Base-by-base conservation (phyloP, 352 stramenopile species). In the Globisporangium cystogenes region DNA sequence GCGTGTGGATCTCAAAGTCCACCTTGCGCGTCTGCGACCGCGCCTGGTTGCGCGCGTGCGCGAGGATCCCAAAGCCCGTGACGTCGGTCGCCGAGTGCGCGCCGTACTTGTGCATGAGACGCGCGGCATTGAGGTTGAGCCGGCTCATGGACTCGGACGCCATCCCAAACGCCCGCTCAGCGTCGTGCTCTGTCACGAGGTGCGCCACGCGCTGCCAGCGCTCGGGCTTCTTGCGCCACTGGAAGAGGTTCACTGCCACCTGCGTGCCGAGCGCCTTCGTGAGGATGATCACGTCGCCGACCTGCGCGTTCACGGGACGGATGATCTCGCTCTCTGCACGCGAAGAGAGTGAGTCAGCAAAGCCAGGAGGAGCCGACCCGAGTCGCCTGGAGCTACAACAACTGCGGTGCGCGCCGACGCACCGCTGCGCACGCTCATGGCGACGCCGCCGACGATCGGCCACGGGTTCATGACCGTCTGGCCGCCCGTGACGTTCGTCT, bases 401-500 rank as follows among this genome's bases (percentile, higher is more conserved):
- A n/a, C n/a, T n/a, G n/a, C n/a, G n/a, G n/a, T n/a, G n/a, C n/a
- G n/a, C 33, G 31, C 20, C 10, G 29, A 41, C 33, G n/a, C 43
- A 91, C 80, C 80, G 27, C 74, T 87, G 35, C 81, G 81, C 7
- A 92, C 81, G 52, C 77, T 89, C 81, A 95, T 97, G 0, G 92
- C 92, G 31, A 97, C 88, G 51, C 94, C 94, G 27, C 94, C 94
- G 59, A 98, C 96, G 51, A 98, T 94, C 20, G 92, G 90, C 94
- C 94, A 98, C 31, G 92, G 92, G 73, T 98, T 98, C 68, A 97
- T 88, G 47, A 98, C 94, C 0, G 94, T 98, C 71, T 98, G 94
- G 18, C 94, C 94, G 33, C 94, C 94, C 14, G 90, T 98, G 48
- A 98, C 86, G 53, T 90, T 88, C 11, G 92, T 97, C 48, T 87